Evolutionary conservation across 192 early-diverging fungal genomes (phyloP).

Genomic region (Entomortierella beljakovae): DNA sequence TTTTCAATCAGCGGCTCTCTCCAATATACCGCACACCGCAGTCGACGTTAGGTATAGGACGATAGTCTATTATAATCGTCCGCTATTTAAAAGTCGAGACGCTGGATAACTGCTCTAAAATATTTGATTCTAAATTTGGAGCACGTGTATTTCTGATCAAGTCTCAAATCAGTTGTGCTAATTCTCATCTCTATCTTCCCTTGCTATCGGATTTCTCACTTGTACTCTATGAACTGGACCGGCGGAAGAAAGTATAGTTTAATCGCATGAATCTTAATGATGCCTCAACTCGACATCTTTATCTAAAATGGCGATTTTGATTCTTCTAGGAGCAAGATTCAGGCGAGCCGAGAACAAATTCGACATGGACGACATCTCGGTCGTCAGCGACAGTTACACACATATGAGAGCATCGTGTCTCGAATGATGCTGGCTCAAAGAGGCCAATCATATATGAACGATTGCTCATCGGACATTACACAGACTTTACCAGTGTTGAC

Average conservation of each 20-base stretch:
- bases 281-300: neutral
- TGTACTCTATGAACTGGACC: constrained; percentile 13
- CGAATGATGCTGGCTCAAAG: neutral
- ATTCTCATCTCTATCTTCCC: neutral
- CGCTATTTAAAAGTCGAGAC: too few relatives aligned
- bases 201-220: neutral
- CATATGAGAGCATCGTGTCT: neutral
- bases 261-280: neutral
- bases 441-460: neutral
- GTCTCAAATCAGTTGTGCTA: too few relatives aligned
- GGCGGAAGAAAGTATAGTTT: constrained; percentile 2
- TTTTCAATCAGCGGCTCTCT: too few relatives aligned
- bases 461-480: neutral
- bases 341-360: neutral
- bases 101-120: too few relatives aligned
- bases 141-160: too few relatives aligned
- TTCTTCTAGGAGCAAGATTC: constrained; percentile 2
- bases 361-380: constrained; percentile 2
- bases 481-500: too few relatives aligned
- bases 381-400: neutral
- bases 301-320: neutral
- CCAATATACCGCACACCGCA: too few relatives aligned
- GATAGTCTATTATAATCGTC: too few relatives aligned
- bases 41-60: too few relatives aligned
- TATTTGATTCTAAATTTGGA: too few relatives aligned